These are phyloP conservation scores for Vanrija humicola DNA, from an alignment of 1,284 basidiomycete species.

Conservation along the genomic window DNA sequence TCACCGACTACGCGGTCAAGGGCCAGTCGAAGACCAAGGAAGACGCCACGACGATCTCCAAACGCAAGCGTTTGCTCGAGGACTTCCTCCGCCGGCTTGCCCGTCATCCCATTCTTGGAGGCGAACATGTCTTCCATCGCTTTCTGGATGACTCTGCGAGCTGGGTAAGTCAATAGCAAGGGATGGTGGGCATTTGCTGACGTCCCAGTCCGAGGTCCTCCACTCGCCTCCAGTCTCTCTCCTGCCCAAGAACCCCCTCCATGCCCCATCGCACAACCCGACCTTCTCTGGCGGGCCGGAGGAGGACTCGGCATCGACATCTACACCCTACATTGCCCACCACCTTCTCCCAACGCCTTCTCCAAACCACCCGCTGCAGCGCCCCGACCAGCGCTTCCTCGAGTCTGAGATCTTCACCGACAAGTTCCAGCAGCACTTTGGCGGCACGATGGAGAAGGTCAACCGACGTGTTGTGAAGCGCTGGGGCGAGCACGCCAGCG, in stretches of 20 bases:
- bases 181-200: not conserved
- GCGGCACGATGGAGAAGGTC: constrained; percentile 91
- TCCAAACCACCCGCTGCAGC: constrained; percentile 74
- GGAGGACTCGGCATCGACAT: constrained; percentile 26
- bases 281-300: constrained; percentile 51
- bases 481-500: constrained; percentile 88
- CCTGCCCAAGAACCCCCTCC: constrained; percentile 91
- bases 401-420: constrained; percentile 96
- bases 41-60: constrained; percentile 85
- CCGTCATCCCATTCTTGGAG: constrained; percentile 86
- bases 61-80: constrained; percentile 89
- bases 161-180: constrained; percentile 62
- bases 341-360: constrained; percentile 76
- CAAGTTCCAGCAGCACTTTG: constrained; percentile 89
- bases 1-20: constrained; percentile 96
- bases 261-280: constrained; percentile 91
- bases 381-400: constrained; percentile 87
- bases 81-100: constrained; percentile 88
- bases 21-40: constrained; percentile 91
- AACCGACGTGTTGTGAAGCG: constrained; percentile 85
- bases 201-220: constrained; percentile 71
- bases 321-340: constrained; percentile 47
- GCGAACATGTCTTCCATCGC: constrained; percentile 89
- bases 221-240: constrained; percentile 85
- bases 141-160: constrained; percentile 94